phyloP scores from a whole-genome alignment of 305 asterid species.

The Fraxinus angustifolia region DNA sequence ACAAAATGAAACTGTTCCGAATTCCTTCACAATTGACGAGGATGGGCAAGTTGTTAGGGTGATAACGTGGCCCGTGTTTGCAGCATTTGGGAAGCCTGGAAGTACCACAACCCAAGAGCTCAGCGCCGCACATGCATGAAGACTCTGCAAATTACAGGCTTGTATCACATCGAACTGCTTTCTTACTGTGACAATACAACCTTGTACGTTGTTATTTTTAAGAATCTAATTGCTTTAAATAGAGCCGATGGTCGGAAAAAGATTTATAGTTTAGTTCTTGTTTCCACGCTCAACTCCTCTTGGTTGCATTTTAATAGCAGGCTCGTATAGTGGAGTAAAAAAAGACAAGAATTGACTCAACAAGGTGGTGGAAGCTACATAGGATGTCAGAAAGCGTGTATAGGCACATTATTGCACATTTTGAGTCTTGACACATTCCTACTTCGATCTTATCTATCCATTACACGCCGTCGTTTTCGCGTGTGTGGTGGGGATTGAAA shows the following conservation, averaged over 20 bases:
- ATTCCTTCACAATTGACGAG: neutral
- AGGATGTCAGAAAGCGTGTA: slow-evolving; percentile 47
- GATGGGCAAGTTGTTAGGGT: neutral
- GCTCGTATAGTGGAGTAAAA: neutral
- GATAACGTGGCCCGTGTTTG: neutral
- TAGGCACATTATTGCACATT: neutral
- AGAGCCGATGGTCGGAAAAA: neutral
- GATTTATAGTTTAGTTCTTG: neutral
- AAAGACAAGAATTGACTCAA: slow-evolving; percentile 54
- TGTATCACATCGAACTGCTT: neutral
- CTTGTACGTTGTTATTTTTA: neutral
- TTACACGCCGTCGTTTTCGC: slow-evolving; percentile 40
- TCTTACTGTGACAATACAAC: neutral
- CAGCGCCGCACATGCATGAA: neutral
- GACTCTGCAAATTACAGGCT: neutral
- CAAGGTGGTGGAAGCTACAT: slow-evolving; percentile 65
- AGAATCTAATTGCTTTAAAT: neutral
- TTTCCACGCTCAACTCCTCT: neutral
- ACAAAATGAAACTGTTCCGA: neutral
- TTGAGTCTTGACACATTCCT: neutral
- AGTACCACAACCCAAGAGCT: neutral
- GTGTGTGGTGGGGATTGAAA: slow-evolving; percentile 27
- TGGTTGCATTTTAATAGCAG: neutral
- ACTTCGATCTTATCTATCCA: slow-evolving; percentile 36
- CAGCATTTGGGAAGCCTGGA: neutral